Evolutionary conservation across 495 filamentous ascomycete genomes (phyloP), one percentile per base, ranked within the genome.

Genomic region (Peziza echinospora): DNA sequence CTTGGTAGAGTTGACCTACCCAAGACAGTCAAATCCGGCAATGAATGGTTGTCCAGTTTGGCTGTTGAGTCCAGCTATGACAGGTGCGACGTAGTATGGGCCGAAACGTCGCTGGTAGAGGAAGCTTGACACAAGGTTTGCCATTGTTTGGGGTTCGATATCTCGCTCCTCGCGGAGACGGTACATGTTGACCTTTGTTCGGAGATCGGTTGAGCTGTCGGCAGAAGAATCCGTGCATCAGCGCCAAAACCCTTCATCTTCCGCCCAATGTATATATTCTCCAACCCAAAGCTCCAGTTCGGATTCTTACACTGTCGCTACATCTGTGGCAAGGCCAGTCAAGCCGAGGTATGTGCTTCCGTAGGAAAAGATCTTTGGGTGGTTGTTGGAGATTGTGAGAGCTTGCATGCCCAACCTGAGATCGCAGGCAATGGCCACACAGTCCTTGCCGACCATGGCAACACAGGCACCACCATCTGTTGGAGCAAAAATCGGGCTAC

Each of bases 101-200:
- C 89, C 91, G 65, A 97, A 97, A 51, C 89, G 76, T 53, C 72
- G 75, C 72, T 97, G 89, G 68, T 97, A 97, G 58, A 97, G 69
- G 49, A 71, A 76, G 50, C 73, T 80, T 60, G 76, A 83, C 57
- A 97, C 87, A 45, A 97, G 76, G 68, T 96, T 93, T 60, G 89
- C 87, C 66, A 96, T 77, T 41, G 89, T 97, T 65, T 81, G 71
- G 17, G 89, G 89, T 34, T 82, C 77, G 68, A 96, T 94, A 65
- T 82, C 71, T 53, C 89, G 85, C 69, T 96, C 89, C 68, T 97
- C 89, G 57, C 89, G 83, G 55, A 97, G 76, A 30, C 89, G 84
- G 75, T 97, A 97, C 83, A 97, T 86, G 72, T 97, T 97, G 57
- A 93, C 84, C 70, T 97, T 97, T 72, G 89, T 94, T 58, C 89